A percentile compares a stretch with the other conserved stretches of the same genome.
phyloP scores from a whole-genome alignment of 2,329 filamentous ascomycete genomes.

The Dactylellina parvicollis region DNA sequence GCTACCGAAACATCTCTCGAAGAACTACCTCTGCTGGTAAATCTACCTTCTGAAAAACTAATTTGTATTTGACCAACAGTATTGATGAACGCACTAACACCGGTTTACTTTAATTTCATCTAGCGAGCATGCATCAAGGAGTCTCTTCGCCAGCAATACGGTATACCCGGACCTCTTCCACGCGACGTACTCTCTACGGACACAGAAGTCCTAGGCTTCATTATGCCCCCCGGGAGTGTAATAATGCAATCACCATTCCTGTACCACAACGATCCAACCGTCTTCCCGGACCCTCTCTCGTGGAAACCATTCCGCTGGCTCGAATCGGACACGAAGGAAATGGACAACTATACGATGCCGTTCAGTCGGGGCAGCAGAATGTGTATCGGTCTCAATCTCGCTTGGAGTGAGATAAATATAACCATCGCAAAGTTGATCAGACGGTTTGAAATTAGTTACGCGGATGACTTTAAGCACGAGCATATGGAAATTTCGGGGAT shows the following conservation, averaged over 20 bases:
- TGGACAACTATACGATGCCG: conserved; percentile 42
- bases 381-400: conserved; percentile 45
- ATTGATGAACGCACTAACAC: neutral
- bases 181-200: conserved; percentile 16
- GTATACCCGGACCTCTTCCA: conserved; percentile 5
- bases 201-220: conserved; percentile 14
- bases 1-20: conserved; percentile 18
- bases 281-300: conserved; percentile 32
- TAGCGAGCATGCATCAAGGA: conserved; percentile 40
- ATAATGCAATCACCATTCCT: conserved; percentile 10
- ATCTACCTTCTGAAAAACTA: neutral
- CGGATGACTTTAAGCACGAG: conserved; percentile 25
- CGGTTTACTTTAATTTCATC: neutral
- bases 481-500: conserved; percentile 23
- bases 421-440: conserved; percentile 20
- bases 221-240: conserved; percentile 15
- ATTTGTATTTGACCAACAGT: neutral
- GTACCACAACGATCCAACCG: conserved; percentile 27
- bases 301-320: conserved; percentile 42
- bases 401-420: conserved; percentile 24
- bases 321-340: conserved; percentile 14
- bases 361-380: conserved; percentile 27
- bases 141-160: conserved; percentile 23
- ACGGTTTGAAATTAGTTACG: conserved; percentile 20
- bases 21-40: conserved; percentile 18